phyloP scores from a whole-genome alignment of 352 stramenopile species.

The Chloridella minuta region DNA sequence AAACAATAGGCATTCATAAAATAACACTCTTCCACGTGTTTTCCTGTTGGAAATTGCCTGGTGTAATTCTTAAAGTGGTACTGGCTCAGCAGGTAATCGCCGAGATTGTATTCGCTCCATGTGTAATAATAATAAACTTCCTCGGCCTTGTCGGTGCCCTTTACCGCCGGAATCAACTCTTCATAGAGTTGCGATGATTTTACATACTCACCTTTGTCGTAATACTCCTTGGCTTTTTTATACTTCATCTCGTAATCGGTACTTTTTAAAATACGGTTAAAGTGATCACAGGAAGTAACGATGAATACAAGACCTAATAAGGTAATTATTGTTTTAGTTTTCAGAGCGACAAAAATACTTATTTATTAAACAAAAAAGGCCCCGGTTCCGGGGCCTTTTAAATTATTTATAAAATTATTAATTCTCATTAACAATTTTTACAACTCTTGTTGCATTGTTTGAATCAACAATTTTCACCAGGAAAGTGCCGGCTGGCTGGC shows the following conservation, averaged over 20 bases:
- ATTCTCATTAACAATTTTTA: constrained; percentile 3
- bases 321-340: background rate
- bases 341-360: background rate
- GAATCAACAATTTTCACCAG: background rate
- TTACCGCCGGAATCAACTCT: background rate
- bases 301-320: background rate
- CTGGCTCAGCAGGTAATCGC: background rate
- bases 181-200: background rate
- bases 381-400: background rate
- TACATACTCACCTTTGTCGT: background rate
- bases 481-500: background rate
- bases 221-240: background rate
- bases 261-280: background rate
- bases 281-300: background rate
- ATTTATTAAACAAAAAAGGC: background rate
- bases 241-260: background rate
- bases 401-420: background rate
- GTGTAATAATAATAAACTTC: background rate
- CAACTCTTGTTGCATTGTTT: background rate
- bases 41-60: background rate
- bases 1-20: background rate
- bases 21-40: background rate
- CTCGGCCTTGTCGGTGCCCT: background rate
- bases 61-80: constrained; percentile 7
- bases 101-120: background rate